These are phyloP conservation scores for Pichia californica DNA, from an alignment of 805 yeast genomes.

Conservation along the genomic window DNA sequence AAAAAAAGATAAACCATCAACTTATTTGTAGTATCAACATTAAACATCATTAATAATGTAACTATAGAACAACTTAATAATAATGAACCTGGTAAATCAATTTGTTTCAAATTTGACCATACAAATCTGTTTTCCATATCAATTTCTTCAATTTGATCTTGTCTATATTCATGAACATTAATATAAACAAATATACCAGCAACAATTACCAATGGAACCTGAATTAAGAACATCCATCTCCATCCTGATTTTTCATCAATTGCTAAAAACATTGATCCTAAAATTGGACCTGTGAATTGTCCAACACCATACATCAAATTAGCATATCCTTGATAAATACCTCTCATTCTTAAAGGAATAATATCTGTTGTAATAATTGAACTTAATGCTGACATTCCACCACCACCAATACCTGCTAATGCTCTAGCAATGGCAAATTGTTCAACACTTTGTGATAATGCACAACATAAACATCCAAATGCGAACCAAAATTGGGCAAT, in stretches of 20 bases:
- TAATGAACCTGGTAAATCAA: slow-evolving; percentile 38
- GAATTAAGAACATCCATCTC: slow-evolving; percentile 39
- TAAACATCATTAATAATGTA: slow-evolving; percentile 30
- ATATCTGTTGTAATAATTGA: slow-evolving; percentile 51
- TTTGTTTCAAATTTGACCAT: slow-evolving; percentile 28
- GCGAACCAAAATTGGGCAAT: slow-evolving; percentile 39
- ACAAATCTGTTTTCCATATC: slow-evolving; percentile 25
- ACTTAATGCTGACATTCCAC: slow-evolving; percentile 46
- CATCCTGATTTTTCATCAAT: slow-evolving; percentile 33
- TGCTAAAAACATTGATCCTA: slow-evolving; percentile 35
- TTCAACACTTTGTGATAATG: slow-evolving; percentile 35
- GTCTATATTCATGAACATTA: slow-evolving; percentile 30
- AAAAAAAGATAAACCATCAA: slow-evolving; percentile 13
- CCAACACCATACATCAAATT: slow-evolving; percentile 33
- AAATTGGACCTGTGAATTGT: slow-evolving; percentile 38
- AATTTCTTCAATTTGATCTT: slow-evolving; percentile 16
- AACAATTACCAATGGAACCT: slow-evolving; percentile 33
- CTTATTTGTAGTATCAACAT: slow-evolving; percentile 14
- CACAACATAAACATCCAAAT: slow-evolving; percentile 38
- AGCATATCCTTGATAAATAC: slow-evolving; percentile 47
- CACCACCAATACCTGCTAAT: slow-evolving; percentile 53
- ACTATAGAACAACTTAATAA: slow-evolving; percentile 30
- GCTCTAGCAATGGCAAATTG: slow-evolving; percentile 46
- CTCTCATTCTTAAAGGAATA: slow-evolving; percentile 47
- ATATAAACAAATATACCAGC: slow-evolving; percentile 22